phyloP scores from a whole-genome alignment of 805 yeast genomes.

The Komagataella ulmi region DNA sequence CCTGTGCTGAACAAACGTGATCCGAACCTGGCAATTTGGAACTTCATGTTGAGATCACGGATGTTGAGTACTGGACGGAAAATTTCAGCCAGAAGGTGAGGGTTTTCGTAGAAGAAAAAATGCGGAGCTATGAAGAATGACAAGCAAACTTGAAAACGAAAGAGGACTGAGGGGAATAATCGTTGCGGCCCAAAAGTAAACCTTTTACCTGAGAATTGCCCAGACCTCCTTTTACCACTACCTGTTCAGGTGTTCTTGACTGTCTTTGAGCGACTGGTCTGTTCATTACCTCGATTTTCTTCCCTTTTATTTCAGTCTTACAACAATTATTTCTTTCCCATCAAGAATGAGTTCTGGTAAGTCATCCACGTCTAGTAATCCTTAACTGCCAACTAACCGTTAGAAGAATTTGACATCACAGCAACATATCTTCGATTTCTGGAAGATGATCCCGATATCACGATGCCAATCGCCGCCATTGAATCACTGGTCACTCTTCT shows the following conservation, averaged over 20 bases:
- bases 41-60: background rate
- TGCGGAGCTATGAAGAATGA: too few species aligned
- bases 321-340: background rate
- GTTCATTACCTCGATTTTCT: background rate
- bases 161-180: background rate
- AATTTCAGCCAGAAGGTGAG: background rate
- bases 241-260: background rate
- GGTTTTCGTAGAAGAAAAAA: background rate
- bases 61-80: background rate
- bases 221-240: too few species aligned
- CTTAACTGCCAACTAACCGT: background rate
- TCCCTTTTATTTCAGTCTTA: background rate
- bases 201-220: too few species aligned
- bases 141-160: background rate
- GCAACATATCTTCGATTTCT: constrained; percentile 68
- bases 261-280: background rate
- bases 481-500: constrained; percentile 83
- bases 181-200: too few species aligned
- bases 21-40: background rate
- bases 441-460: constrained; percentile 87
- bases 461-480: constrained; percentile 98
- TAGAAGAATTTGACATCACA: constrained; percentile 59
- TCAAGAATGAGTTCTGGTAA: background rate
- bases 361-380: background rate
- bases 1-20: background rate